These are phyloP conservation scores for Paspalum notatum DNA, from an alignment of 176 grass and related monocot genomes.

Conservation along the genomic window DNA sequence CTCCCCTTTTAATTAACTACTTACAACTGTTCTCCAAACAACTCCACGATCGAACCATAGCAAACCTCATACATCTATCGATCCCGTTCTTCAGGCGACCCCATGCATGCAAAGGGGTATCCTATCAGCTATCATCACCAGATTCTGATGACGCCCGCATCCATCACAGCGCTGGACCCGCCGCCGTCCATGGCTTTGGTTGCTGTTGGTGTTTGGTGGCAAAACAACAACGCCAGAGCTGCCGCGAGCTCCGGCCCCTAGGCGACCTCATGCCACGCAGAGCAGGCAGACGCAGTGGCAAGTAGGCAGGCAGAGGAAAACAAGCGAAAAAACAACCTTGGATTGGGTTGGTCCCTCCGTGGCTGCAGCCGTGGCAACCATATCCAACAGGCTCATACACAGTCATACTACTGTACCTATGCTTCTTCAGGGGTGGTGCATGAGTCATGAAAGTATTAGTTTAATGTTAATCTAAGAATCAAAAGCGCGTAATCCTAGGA, in stretches of 20 bases:
- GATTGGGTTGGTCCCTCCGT: constrained; percentile 9
- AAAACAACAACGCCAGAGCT: constrained; percentile 25
- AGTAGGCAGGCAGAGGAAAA: no score
- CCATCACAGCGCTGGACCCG: not conserved
- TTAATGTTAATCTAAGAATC: constrained; percentile 5
- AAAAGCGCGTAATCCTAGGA: constrained; percentile 16
- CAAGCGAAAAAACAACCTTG: not conserved
- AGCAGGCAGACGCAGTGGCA: not conserved
- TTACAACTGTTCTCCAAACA: not conserved
- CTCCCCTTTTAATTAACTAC: not conserved
- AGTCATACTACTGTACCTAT: not conserved
- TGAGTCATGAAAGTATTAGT: not conserved
- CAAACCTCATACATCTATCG: not conserved
- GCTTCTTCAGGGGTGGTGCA: not conserved
- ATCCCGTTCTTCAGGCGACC: not conserved
- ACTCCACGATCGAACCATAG: constrained; percentile 32
- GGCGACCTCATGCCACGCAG: constrained; percentile 38
- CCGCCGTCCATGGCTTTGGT: not conserved
- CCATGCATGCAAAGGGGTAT: no score
- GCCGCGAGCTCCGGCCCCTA: constrained; percentile 24
- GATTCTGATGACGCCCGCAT: constrained; percentile 31
- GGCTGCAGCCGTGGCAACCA: constrained; percentile 32
- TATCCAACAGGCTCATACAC: constrained; percentile 19
- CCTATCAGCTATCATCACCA: not conserved
- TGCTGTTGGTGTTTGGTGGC: constrained; percentile 37